A percentile compares a stretch with the other conserved stretches of the same genome.
phyloP scores from a whole-genome alignment of 176 grass and related monocot species.

The Oryza nivara region DNA sequence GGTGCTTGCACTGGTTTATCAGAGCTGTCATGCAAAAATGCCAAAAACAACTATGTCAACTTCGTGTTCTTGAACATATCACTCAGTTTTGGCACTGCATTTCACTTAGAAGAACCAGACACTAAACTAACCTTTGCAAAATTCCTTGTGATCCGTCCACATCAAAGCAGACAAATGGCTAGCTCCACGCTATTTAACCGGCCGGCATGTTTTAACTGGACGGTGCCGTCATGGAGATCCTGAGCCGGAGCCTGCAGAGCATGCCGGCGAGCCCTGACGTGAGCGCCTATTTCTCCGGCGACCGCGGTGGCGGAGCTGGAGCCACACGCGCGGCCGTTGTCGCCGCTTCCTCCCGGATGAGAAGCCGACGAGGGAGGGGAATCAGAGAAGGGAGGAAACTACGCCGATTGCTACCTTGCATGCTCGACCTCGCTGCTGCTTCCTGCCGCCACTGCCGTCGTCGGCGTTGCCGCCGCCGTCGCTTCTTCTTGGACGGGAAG shows the following conservation, averaged over 20 bases:
- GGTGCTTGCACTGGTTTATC: background rate
- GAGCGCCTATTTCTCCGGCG: constrained; percentile 47
- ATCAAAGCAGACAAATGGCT: constrained; percentile 12
- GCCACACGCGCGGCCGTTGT: no score
- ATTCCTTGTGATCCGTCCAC: background rate
- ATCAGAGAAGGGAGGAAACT: no score
- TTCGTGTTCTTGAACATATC: background rate
- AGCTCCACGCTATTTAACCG: constrained; percentile 13
- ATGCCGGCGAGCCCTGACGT: constrained; percentile 50
- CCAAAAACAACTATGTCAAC: background rate
- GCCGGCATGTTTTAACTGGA: constrained; percentile 7
- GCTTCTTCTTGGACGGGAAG: no score
- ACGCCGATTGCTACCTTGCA: no score
- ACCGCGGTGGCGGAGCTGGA: no score
- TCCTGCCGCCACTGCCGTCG: no score
- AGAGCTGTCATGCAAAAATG: constrained; percentile 13
- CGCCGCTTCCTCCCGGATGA: no score
- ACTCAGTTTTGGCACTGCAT: background rate
- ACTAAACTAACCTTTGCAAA: background rate
- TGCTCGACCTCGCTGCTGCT: no score
- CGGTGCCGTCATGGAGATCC: constrained; percentile 45
- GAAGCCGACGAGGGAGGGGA: no score
- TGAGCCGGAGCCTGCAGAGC: constrained; percentile 52
- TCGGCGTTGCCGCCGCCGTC: no score
- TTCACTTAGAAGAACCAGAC: background rate